Percentiles rank a stretch among this genome's conserved stretches.
Conservation (phyloP, 306 rosid species). For the Malus domestica region ASM211411v1 NC_041792.1:30221407-30221906, state of each 20-base stretch:
- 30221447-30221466: slow-evolving; percentile 18
- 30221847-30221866: neutral
- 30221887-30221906: neutral
- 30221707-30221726: neutral
- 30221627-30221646: neutral
- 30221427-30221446: slow-evolving; percentile 67
- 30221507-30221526: slow-evolving; percentile 16
- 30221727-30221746: neutral
- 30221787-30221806: neutral
- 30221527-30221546: slow-evolving; percentile 20
- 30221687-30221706: neutral
- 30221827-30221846: neutral
- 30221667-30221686: neutral
- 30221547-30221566: neutral
- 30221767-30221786: neutral
- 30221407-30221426: slow-evolving; percentile 81
- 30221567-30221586: neutral
- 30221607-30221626: neutral
- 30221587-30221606: neutral
- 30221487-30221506: neutral
- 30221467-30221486: slow-evolving; percentile 20
- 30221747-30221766: neutral
- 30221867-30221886: neutral
- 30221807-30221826: neutral
- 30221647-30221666: neutral